A percentile compares a stretch with the other conserved stretches of the same genome.
Conservation (phyloP, 2,329 filamentous ascomycete species). For the Triangularia verruculosa region DNA sequence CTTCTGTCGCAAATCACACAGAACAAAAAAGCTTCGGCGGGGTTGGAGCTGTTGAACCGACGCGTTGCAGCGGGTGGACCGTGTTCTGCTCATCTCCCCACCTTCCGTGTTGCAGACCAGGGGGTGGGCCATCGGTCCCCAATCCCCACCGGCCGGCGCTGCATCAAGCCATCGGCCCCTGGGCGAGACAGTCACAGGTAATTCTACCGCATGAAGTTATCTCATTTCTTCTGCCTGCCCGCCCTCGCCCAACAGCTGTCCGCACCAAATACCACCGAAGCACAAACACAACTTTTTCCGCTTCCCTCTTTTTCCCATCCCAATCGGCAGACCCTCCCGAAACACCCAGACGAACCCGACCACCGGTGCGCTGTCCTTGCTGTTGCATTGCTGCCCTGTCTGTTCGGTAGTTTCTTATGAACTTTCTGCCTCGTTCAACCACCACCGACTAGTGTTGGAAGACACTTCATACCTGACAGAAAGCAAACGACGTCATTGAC, state of each 20-base stretch:
- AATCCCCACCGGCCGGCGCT: not conserved
- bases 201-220: conserved; percentile 29
- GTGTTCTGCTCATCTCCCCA: not conserved
- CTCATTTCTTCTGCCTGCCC: conserved; percentile 21
- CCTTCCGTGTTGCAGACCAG: not conserved
- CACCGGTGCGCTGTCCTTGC: not conserved
- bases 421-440: conserved; percentile 3
- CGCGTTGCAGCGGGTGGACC: not conserved
- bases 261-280: conserved; percentile 16
- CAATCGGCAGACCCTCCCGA: not conserved
- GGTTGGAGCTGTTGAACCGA: not conserved
- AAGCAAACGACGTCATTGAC: not conserved
- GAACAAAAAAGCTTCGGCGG: not conserved
- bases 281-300: no score
- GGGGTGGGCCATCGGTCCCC: not conserved
- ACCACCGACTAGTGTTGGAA: not conserved
- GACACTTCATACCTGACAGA: not conserved
- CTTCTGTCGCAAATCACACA: not conserved
- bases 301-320: not conserved
- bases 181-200: conserved; percentile 12
- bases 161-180: not conserved
- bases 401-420: conserved; percentile 5
- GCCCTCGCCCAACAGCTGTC: not conserved
- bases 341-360: not conserved
- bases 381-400: not conserved